Percentiles rank a stretch among this genome's conserved stretches.
These are phyloP conservation scores for Naganishia sp. DNA, from an alignment of 1,284 basidiomycete genomes.

Conservation along the genomic window DNA sequence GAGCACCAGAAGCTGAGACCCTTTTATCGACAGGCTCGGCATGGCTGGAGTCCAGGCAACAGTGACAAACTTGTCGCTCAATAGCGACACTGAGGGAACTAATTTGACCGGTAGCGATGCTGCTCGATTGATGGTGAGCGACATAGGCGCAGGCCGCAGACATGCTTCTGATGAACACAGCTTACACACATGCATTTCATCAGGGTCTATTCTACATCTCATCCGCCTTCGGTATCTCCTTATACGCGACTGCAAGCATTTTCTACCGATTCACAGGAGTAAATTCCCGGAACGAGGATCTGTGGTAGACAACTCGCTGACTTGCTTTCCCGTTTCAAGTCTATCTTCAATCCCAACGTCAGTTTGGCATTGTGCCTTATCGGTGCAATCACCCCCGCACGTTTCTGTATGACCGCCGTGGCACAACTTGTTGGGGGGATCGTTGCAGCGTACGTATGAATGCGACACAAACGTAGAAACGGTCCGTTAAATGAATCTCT, in stretches of 20 bases:
- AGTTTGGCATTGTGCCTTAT: constrained; percentile 64
- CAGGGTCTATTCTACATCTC: constrained; percentile 61
- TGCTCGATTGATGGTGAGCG: constrained; percentile 39
- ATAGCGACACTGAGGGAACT: constrained; percentile 33
- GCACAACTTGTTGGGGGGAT: constrained; percentile 59
- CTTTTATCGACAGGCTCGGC: constrained; percentile 6
- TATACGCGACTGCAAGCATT: constrained; percentile 69
- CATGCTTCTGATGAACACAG: too few species aligned
- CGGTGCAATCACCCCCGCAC: constrained; percentile 63
- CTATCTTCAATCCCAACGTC: constrained; percentile 68
- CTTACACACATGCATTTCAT: background rate
- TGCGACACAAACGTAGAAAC: background rate
- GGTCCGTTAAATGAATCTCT: background rate
- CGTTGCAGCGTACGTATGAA: constrained; percentile 36
- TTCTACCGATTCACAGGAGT: constrained; percentile 70
- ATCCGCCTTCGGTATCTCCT: constrained; percentile 65
- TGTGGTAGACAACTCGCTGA: constrained; percentile 38
- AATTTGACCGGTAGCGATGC: constrained; percentile 34
- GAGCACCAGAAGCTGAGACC: background rate
- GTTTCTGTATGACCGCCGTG: constrained; percentile 64
- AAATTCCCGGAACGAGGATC: background rate
- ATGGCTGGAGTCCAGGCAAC: constrained; percentile 38
- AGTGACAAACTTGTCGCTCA: constrained; percentile 37
- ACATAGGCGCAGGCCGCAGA: too few species aligned
- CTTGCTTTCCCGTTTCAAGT: constrained; percentile 28